Conservation (phyloP, 1,284 basidiomycete species). For the Porogramme epimiltina region DNA sequence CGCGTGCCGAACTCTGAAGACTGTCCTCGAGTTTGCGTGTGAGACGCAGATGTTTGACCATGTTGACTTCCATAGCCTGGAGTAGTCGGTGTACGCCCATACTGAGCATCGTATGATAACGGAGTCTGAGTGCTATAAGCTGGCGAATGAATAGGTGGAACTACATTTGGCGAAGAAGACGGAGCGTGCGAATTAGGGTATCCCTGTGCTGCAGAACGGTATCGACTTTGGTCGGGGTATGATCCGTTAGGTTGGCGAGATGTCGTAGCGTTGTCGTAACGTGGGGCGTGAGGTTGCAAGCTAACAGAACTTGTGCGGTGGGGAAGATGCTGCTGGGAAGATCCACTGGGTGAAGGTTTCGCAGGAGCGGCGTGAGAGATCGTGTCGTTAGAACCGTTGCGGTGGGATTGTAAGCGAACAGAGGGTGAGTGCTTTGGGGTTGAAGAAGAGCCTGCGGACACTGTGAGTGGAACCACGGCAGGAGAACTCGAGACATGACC, state of each 20-base stretch:
- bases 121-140: constrained; percentile 15
- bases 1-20: constrained; percentile 18
- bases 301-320: constrained; percentile 25
- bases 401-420: constrained; percentile 27
- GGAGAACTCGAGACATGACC: constrained; percentile 19
- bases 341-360: constrained; percentile 26
- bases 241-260: constrained; percentile 13
- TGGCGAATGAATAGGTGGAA: constrained; percentile 14
- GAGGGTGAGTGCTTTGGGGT: constrained; percentile 33
- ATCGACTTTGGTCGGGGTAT: constrained; percentile 27
- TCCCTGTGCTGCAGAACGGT: constrained; percentile 30
- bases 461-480: constrained; percentile 16
- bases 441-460: constrained; percentile 11
- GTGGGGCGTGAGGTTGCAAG: constrained; percentile 22
- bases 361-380: constrained; percentile 25
- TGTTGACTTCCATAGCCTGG: constrained; percentile 3
- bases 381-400: constrained; percentile 35
- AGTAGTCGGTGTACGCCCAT: constrained; percentile 6
- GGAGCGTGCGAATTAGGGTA: constrained; percentile 23
- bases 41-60: background rate
- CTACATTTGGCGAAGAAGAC: constrained; percentile 19
- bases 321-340: constrained; percentile 23
- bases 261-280: constrained; percentile 31
- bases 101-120: constrained; percentile 13
- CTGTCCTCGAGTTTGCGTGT: constrained; percentile 10